These are phyloP conservation scores for Torrubiellomyces zombiae DNA, from an alignment of 2,329 filamentous ascomycete genomes.

Conservation along the genomic window DNA sequence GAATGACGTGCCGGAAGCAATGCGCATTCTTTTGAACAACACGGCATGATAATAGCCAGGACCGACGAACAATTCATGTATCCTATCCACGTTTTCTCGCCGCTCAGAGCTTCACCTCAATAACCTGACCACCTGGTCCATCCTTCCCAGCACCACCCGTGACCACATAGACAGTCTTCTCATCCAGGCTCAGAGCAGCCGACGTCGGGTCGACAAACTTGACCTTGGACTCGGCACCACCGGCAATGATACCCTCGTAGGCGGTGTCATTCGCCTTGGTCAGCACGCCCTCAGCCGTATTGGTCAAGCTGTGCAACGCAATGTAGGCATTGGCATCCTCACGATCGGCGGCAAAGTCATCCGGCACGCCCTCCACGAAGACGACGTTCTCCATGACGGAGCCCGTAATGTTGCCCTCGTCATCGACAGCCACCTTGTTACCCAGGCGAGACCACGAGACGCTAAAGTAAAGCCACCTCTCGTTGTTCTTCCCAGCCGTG, in stretches of 20 bases:
- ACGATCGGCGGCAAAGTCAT: conserved; percentile 8
- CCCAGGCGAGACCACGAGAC: conserved; percentile 5
- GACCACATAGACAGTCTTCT: conserved; percentile 6
- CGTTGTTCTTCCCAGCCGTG: conserved; percentile 4
- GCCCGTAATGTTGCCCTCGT: conserved; percentile 1
- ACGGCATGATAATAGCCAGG: no score
- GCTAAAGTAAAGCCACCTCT: conserved; percentile 9
- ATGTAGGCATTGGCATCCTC: no score
- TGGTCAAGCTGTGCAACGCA: no score
- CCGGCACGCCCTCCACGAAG: conserved; percentile 2
- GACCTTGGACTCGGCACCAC: no score
- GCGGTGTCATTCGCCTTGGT: no score
- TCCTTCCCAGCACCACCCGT: conserved; percentile 3
- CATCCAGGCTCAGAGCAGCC: conserved; percentile 5
- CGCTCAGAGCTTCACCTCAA: conserved; percentile 2
- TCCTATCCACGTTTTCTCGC: no score
- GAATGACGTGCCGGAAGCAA: no score
- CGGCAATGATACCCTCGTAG: no score
- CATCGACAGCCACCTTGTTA: conserved; percentile 5
- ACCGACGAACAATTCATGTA: no score
- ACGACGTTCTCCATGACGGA: conserved; percentile 5
- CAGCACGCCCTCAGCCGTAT: no score
- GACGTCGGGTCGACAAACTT: conserved; percentile 4
- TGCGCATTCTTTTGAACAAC: no score
- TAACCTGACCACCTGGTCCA: conserved; percentile 5